A percentile compares a stretch with the other conserved stretches of the same genome.
Conservation (phyloP, 495 filamentous ascomycete species). For the Penicillium argentinense region DNA sequence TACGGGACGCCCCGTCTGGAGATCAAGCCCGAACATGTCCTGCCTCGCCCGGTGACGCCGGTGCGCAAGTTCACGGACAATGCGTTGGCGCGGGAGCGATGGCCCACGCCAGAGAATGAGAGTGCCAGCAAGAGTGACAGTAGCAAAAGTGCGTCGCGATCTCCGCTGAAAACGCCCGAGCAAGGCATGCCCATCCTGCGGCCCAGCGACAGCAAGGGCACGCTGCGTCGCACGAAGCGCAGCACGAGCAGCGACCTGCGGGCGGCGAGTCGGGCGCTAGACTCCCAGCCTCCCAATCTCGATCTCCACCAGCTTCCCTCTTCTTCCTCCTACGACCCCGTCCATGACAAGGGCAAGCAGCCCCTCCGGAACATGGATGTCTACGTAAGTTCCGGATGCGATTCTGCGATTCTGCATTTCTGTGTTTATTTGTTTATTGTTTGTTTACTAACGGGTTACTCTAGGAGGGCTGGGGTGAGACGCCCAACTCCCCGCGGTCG, state of each 20-base stretch:
- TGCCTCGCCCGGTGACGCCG: constrained; percentile 44
- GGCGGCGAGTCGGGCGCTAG: constrained; percentile 56
- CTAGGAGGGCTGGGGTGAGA: constrained; percentile 94
- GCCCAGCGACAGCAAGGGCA: constrained; percentile 33
- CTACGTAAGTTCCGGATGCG: constrained; percentile 67
- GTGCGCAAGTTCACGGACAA: constrained; percentile 52
- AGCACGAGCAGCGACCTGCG: constrained; percentile 79
- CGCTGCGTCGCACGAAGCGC: constrained; percentile 69
- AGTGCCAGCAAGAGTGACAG: constrained; percentile 25
- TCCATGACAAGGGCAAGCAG: constrained; percentile 84
- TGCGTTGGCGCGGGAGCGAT: constrained; percentile 46
- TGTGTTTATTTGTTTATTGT: constrained; percentile 22
- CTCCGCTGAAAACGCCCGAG: constrained; percentile 31
- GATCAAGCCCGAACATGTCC: constrained; percentile 42
- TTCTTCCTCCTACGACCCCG: constrained; percentile 67
- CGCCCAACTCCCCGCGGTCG: constrained; percentile 84
- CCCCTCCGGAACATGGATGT: constrained; percentile 84
- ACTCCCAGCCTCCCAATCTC: constrained; percentile 31
- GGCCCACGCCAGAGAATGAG: constrained; percentile 52
- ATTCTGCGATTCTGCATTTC: constrained; percentile 15
- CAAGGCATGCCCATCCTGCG: constrained; percentile 35
- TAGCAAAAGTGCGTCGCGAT: constrained; percentile 39
- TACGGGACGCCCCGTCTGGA: constrained; percentile 41
- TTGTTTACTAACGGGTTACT: constrained; percentile 25
- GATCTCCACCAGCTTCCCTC: constrained; percentile 51